Evolutionary conservation across 208 protist species (phyloP), one percentile per base, ranked within the genome.

Genomic region (Acanthamoeba royreba): DNA sequence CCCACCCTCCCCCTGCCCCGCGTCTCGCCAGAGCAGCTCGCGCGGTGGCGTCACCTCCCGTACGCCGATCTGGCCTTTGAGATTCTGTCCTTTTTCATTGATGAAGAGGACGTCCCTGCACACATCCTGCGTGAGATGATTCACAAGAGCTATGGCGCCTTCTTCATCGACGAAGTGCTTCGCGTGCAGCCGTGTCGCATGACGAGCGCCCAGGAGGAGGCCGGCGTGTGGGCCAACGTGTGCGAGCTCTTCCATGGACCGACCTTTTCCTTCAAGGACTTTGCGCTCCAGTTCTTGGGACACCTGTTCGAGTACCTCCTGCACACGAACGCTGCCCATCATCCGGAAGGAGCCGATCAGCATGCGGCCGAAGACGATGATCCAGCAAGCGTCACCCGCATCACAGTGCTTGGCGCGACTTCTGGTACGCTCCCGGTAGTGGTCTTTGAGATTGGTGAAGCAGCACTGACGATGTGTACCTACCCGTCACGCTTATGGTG

Each of bases 231-330:
- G 55, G 22, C 72, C 55, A 47, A 72, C 55, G 86, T 92, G 47
- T 63, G 86, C n/a, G 97, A 98, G 92, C 94, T 97, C 40, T 97
- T 97, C 85, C 97, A 98, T 79, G 97, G 97, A 0, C 97, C 97
- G 52, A 98, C 97, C 9, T 96, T 95, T 94, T 95, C 96, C 19
- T 98, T 97, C 93, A 98, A 98, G 91, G 97, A 98, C 93, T 96
- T 98, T 4, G 97, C 97, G 31, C 95, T 98, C 52, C 97, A 98
- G 74, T 96, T 97, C 31, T 53, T 98, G 4, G 96, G 96, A 25
- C 94, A 97, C 72, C 92, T 98, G 4, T 97, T 98, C 53, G 96
- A 97, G 79, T 96, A 95, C 52, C 85, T 98, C 19, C 66, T 97
- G 31, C 13, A 49, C 28, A 92, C 33, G 22, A 94, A 47, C 58